phyloP scores from a whole-genome alignment of 345 rosid species.

The Brassica nigra region DNA sequence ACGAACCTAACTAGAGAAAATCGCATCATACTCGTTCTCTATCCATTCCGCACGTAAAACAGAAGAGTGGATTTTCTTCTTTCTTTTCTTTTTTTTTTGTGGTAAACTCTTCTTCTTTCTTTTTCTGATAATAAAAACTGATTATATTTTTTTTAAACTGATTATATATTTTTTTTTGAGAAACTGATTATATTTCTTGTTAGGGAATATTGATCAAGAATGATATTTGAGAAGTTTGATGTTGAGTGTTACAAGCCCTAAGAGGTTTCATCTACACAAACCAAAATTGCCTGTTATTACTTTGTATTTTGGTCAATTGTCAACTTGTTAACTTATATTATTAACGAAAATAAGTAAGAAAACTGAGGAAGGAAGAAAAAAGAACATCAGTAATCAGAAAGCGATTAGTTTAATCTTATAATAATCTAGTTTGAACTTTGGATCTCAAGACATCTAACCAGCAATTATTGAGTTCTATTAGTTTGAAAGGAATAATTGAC shows the following conservation, averaged over 20 bases:
- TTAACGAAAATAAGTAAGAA: not conserved
- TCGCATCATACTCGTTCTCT: not conserved
- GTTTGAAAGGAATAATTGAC: conserved; percentile 26
- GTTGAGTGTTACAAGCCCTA: not conserved
- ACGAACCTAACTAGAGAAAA: not conserved
- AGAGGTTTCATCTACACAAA: not conserved
- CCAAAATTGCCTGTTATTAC: conserved; percentile 3
- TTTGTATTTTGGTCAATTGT: conserved; percentile 21
- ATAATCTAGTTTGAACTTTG: not conserved
- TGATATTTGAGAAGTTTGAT: not conserved
- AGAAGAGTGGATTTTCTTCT: not conserved
- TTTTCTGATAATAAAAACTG: not conserved
- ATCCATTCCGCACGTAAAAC: not conserved
- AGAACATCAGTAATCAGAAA: conserved; percentile 4
- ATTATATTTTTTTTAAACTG: not conserved
- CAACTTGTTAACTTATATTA: conserved; percentile 14
- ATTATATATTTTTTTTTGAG: not conserved
- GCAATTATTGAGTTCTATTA: not conserved
- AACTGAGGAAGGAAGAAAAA: not conserved
- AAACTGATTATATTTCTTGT: not conserved
- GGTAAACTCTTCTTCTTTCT: too few species aligned
- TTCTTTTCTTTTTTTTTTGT: too few species aligned
- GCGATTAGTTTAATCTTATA: conserved; percentile 6
- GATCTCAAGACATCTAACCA: conserved; percentile 4
- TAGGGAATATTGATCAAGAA: not conserved